phyloP scores from a whole-genome alignment of 305 asterid species.

The Stenogyne calaminthoides region DNA sequence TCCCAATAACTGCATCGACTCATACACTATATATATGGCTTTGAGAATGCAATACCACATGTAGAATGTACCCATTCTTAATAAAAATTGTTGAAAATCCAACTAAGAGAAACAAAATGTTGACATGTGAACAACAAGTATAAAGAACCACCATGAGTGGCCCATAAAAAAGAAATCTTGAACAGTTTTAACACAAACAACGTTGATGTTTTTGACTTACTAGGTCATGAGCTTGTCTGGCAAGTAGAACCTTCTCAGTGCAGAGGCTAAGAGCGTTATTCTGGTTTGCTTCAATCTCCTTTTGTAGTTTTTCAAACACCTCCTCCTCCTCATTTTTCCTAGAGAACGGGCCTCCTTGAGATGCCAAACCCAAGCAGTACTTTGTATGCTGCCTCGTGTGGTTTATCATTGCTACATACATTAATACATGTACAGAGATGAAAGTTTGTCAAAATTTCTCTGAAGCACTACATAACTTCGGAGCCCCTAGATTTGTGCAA shows the following conservation, averaged over 20 bases:
- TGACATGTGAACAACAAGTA: neutral
- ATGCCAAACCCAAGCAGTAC: conserved; percentile 75
- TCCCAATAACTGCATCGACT: conserved; percentile 7
- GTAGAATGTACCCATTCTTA: neutral
- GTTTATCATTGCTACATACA: conserved; percentile 65
- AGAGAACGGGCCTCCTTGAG: conserved; percentile 58
- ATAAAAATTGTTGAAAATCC: neutral
- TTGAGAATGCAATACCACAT: neutral
- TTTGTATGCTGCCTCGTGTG: conserved; percentile 95
- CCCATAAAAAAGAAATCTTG: neutral
- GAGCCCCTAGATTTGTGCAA: conserved; percentile 9
- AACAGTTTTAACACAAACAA: neutral
- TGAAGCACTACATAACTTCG: neutral
- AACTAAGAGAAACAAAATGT: neutral
- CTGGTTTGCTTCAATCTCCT: conserved; percentile 83
- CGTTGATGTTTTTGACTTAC: conserved; percentile 44
- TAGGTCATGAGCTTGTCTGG: conserved; percentile 92
- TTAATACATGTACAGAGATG: conserved; percentile 8
- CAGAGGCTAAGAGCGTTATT: conserved; percentile 87
- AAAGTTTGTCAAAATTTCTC: conserved; percentile 17
- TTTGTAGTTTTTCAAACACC: conserved; percentile 67
- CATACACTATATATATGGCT: neutral
- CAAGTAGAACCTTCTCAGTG: conserved; percentile 91
- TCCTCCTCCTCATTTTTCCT: conserved; percentile 64
- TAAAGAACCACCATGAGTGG: neutral